phyloP scores from a whole-genome alignment of 1,139 yeast species.

The Kodamaea plutei region DNA sequence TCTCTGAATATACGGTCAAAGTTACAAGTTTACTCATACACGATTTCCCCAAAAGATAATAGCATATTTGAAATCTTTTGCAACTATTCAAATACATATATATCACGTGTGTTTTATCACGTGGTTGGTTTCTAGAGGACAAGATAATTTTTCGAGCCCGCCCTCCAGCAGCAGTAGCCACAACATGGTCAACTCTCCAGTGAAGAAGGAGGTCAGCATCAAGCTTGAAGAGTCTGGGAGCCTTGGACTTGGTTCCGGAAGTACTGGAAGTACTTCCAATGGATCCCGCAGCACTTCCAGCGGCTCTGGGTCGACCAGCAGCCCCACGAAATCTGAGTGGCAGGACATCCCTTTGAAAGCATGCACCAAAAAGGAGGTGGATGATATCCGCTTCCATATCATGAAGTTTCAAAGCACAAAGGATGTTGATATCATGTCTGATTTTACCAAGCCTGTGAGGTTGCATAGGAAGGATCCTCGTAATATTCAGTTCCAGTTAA shows the following conservation, averaged over 20 bases:
- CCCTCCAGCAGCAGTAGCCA: no score
- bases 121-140: no score
- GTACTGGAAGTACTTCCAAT: slow-evolving; percentile 1
- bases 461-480: slow-evolving; percentile 91
- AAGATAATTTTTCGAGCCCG: no score
- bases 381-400: slow-evolving; percentile 74
- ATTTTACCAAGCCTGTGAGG: slow-evolving; percentile 78
- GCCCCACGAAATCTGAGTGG: slow-evolving; percentile 27
- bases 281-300: slow-evolving; percentile 9
- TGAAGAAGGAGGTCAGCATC: slow-evolving; percentile 25
- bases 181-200: slow-evolving; percentile 23
- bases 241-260: slow-evolving; percentile 5
- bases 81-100: no score
- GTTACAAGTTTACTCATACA: no score
- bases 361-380: slow-evolving; percentile 67
- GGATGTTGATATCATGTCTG: slow-evolving; percentile 63
- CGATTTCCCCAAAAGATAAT: no score
- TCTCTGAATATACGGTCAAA: no score
- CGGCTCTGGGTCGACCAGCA: slow-evolving; percentile 15
- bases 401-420: slow-evolving; percentile 74
- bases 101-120: no score
- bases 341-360: slow-evolving; percentile 71
- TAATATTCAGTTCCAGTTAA: slow-evolving; percentile 79
- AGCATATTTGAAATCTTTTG: no score
- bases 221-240: slow-evolving; percentile 18